A percentile compares a stretch with the other conserved stretches of the same genome.
phyloP scores from a whole-genome alignment of 345 rosid species.

The Gossypium sturtianum region DNA sequence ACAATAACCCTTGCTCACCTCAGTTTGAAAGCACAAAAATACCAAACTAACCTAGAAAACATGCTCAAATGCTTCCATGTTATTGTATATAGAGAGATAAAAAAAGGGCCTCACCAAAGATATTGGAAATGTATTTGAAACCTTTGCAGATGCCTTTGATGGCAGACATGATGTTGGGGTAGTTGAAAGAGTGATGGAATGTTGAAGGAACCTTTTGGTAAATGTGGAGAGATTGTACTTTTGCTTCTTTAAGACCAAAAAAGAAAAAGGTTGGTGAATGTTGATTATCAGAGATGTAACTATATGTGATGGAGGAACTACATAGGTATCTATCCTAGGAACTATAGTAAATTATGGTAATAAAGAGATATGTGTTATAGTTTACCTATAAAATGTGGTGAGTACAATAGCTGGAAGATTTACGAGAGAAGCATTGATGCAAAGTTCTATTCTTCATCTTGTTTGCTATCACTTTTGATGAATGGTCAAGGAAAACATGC shows the following conservation, averaged over 20 bases:
- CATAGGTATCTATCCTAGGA: no score
- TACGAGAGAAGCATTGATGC: conserved; percentile 18
- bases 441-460: conserved; percentile 6
- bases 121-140: conserved; percentile 80
- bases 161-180: conserved; percentile 41
- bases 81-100: neutral
- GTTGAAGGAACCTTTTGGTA: conserved; percentile 1
- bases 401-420: neutral
- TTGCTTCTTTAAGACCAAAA: neutral
- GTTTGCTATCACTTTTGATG: neutral
- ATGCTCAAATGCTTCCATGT: neutral
- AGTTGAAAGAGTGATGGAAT: conserved; percentile 2
- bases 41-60: neutral
- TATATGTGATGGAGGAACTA: conserved; percentile 20
- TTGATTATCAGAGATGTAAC: neutral
- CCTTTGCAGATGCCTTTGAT: conserved; percentile 85
- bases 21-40: conserved; percentile 1
- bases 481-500: conserved; percentile 1
- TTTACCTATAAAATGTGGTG: no score
- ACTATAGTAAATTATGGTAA: neutral
- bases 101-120: conserved; percentile 49
- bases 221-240: conserved; percentile 13
- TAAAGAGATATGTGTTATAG: neutral
- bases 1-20: neutral
- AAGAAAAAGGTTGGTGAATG: neutral